phyloP scores from a whole-genome alignment of 164 flowering plant species.

The Chimonanthus salicifolius region DNA sequence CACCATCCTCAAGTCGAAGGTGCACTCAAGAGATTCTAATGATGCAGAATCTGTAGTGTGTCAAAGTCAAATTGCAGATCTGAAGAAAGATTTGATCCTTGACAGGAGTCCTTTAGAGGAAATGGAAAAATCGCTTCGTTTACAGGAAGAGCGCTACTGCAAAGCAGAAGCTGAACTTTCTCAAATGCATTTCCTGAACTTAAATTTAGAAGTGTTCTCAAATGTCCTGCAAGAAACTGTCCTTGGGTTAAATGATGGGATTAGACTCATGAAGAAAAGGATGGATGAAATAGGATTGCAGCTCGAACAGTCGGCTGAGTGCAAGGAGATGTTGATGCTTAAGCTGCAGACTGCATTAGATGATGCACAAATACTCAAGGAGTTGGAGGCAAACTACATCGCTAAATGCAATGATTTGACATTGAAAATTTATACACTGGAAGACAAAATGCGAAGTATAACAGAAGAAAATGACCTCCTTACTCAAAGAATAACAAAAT shows the following conservation, averaged over 20 bases:
- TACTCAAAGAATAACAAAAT: conserved; percentile 43
- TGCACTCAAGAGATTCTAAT: conserved; percentile 21
- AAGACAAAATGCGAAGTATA: conserved; percentile 37
- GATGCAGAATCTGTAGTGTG: conserved; percentile 14
- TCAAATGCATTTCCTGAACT: conserved; percentile 47
- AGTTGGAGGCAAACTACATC: conserved; percentile 35
- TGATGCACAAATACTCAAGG: conserved; percentile 42
- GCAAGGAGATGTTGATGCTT: conserved; percentile 44
- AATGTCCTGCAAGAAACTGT: conserved; percentile 46
- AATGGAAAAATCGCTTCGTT: conserved; percentile 42
- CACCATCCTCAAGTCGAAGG: conserved; percentile 2
- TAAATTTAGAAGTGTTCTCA: conserved; percentile 60
- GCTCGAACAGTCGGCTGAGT: conserved; percentile 44
- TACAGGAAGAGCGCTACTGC: conserved; percentile 57
- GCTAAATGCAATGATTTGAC: conserved; percentile 44
- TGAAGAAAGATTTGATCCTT: conserved; percentile 19
- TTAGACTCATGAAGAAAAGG: conserved; percentile 35
- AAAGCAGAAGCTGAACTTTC: conserved; percentile 64
- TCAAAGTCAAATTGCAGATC: conserved; percentile 26
- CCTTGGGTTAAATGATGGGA: conserved; percentile 41
- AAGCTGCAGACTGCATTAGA: conserved; percentile 57
- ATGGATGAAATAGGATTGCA: conserved; percentile 34
- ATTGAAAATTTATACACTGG: conserved; percentile 43
- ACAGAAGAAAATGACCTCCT: conserved; percentile 51
- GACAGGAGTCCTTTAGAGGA: conserved; percentile 45